These are phyloP conservation scores for Poa annua DNA, from an alignment of 176 grass and related monocot genomes.

Conservation along the genomic window DNA sequence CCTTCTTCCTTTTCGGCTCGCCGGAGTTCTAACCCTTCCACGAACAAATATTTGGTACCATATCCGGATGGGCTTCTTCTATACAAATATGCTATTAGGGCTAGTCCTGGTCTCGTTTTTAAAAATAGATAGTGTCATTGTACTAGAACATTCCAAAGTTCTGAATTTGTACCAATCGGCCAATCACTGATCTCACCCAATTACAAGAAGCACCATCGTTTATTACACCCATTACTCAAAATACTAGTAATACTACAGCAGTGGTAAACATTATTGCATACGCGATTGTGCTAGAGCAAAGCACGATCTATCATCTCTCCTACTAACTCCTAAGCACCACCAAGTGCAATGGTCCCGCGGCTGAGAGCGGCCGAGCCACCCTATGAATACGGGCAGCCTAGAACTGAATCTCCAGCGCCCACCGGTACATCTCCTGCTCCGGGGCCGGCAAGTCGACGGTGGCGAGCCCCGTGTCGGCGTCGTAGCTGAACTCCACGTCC, in stretches of 20 bases:
- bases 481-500: slow-evolving; percentile 56
- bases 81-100: no score
- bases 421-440: slow-evolving; percentile 66
- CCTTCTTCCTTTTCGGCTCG: no score
- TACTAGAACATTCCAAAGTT: no score
- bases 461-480: slow-evolving; percentile 53
- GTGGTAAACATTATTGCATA: slow-evolving; percentile 16
- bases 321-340: neutral
- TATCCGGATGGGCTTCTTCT: no score
- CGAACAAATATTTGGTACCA: no score
- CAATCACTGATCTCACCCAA: neutral
- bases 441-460: slow-evolving; percentile 60
- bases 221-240: slow-evolving; percentile 3
- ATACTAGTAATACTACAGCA: neutral
- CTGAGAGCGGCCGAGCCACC: slow-evolving; percentile 7
- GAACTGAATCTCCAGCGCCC: slow-evolving; percentile 62
- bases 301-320: slow-evolving; percentile 19
- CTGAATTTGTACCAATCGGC: neutral
- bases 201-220: slow-evolving; percentile 39
- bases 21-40: no score
- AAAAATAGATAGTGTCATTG: no score
- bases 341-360: neutral
- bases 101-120: no score
- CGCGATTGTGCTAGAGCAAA: slow-evolving; percentile 2
- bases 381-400: neutral